These are phyloP conservation scores for Tinospora cordifolia DNA, from an alignment of 164 flowering plant genomes.

Conservation along the genomic window DNA sequence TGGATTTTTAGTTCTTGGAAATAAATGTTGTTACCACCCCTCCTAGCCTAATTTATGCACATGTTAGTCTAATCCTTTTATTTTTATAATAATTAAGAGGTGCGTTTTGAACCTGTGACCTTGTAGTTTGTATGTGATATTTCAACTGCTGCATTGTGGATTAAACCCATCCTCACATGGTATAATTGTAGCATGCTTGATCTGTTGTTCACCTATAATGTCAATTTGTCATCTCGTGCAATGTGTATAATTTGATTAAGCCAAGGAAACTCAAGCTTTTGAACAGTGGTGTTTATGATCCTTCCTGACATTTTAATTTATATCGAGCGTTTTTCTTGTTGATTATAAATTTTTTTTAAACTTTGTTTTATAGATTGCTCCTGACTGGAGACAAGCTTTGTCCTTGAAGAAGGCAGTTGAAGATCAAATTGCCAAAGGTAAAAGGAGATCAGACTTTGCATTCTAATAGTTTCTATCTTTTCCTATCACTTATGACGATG, in stretches of 20 bases:
- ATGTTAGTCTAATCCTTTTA: no score
- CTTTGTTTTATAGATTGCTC: constrained; percentile 54
- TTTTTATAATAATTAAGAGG: no score
- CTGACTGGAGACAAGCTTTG: constrained; percentile 86
- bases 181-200: neutral
- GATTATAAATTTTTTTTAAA: neutral
- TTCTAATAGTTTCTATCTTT: neutral
- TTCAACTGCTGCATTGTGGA: neutral
- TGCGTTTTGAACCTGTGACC: no score
- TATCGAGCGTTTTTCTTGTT: neutral
- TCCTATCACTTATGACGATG: neutral
- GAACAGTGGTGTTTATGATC: no score
- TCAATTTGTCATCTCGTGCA: neutral
- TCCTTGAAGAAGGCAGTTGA: constrained; percentile 72
- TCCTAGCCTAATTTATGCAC: no score
- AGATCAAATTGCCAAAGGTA: constrained; percentile 76
- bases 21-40: neutral
- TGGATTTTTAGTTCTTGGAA: neutral
- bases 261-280: no score
- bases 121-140: no score
- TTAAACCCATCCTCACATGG: neutral
- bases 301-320: neutral
- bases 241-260: neutral
- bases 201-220: neutral
- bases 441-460: neutral